Evolutionary conservation across 768 basidiomycete genomes (phyloP).

Genomic region (Suillus subaureus): DNA sequence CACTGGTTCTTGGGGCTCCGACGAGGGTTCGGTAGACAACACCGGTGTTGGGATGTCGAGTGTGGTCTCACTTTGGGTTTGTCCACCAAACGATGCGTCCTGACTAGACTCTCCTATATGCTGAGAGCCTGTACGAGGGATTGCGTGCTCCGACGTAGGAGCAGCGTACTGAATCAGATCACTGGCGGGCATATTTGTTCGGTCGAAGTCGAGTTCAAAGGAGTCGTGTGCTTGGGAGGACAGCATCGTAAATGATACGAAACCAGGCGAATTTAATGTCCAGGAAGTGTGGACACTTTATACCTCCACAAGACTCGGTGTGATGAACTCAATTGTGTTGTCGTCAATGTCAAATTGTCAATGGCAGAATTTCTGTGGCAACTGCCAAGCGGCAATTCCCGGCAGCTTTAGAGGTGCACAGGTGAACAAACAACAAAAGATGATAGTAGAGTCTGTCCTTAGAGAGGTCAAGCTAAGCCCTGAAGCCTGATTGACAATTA

Average conservation of each 20-base stretch:
- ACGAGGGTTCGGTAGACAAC: conserved; percentile 6
- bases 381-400: background rate
- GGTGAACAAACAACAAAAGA: background rate
- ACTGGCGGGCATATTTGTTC: conserved; percentile 16
- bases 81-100: conserved; percentile 22
- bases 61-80: conserved; percentile 28
- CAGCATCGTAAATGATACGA: no score
- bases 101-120: conserved; percentile 28
- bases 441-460: background rate
- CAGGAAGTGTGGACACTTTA: background rate
- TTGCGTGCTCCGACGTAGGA: conserved; percentile 13
- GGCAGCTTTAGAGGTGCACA: background rate
- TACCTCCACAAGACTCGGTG: background rate
- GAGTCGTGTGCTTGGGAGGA: conserved; percentile 20
- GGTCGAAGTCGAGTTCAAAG: conserved; percentile 21
- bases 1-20: conserved; percentile 29
- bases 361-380: background rate
- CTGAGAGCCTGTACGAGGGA: conserved; percentile 23
- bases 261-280: background rate
- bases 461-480: background rate
- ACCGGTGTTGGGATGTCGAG: conserved; percentile 16
- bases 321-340: background rate
- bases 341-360: background rate
- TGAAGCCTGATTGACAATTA: background rate
- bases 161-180: conserved; percentile 13